Conservation (phyloP, 208 protist species). For the Trichomonas tenax region DNA sequence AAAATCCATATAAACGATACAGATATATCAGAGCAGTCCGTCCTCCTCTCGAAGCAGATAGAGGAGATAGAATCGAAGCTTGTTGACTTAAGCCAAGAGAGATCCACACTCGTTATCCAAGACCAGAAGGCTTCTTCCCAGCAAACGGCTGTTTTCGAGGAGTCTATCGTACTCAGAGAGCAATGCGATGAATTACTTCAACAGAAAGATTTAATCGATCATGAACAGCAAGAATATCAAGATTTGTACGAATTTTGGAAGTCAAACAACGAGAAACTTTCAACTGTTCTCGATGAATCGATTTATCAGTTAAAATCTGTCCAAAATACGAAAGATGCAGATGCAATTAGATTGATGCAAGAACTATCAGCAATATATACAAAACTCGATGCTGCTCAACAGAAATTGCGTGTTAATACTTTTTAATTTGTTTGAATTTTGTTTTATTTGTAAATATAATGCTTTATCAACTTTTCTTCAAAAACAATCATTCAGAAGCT, state of each 20-base stretch:
- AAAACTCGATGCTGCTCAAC: neutral
- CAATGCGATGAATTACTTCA: neutral
- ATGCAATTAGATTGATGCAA: neutral
- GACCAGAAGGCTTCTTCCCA: neutral
- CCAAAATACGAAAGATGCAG: neutral
- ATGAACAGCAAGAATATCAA: neutral
- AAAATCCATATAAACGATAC: neutral
- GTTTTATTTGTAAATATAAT: too few species aligned
- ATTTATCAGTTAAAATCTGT: neutral
- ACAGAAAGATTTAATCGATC: neutral
- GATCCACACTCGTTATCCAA: neutral
- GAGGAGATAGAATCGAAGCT: neutral
- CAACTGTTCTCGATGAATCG: neutral
- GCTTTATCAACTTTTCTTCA: too few species aligned
- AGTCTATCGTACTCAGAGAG: neutral
- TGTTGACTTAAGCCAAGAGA: neutral
- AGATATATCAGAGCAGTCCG: neutral
- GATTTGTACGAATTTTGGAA: neutral
- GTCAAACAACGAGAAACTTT: neutral
- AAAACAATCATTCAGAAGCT: too few species aligned
- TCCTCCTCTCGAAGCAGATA: neutral
- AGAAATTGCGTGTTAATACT: neutral
- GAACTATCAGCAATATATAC: neutral
- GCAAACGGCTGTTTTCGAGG: neutral
- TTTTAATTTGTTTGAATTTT: neutral